Percentiles rank a stretch among this genome's conserved stretches.
These are phyloP conservation scores for Fomitopsis serialis DNA, from an alignment of 768 basidiomycete species.

Conservation along the genomic window DNA sequence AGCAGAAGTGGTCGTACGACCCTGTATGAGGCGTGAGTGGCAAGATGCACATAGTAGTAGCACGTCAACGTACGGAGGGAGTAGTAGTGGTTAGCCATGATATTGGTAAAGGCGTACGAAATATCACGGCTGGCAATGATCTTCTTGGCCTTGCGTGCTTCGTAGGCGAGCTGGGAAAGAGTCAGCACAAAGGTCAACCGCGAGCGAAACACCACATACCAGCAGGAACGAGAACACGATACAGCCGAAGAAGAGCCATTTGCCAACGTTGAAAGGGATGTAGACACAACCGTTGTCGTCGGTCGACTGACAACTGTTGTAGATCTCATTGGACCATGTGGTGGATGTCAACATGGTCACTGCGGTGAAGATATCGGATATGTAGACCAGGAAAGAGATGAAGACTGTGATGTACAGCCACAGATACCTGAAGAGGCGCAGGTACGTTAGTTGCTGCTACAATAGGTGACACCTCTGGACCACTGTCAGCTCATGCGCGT, in stretches of 20 bases:
- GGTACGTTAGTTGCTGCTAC: neutral
- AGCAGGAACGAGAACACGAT: constrained; percentile 98
- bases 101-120: constrained; percentile 96
- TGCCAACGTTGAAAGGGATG: constrained; percentile 83
- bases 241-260: constrained; percentile 97
- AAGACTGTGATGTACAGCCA: constrained; percentile 91
- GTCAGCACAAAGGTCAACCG: neutral
- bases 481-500: too few relatives aligned
- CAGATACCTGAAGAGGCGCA: constrained; percentile 57
- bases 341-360: constrained; percentile 92
- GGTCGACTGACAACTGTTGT: constrained; percentile 59
- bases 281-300: constrained; percentile 63
- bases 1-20: constrained; percentile 96
- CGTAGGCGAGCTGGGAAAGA: constrained; percentile 71
- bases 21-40: constrained; percentile 37
- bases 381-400: constrained; percentile 94
- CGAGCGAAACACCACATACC: constrained; percentile 39
- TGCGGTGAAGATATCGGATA: constrained; percentile 96
- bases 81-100: constrained; percentile 96
- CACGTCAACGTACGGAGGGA: constrained; percentile 66
- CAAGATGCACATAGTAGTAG: constrained; percentile 2
- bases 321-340: constrained; percentile 90
- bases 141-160: constrained; percentile 86
- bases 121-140: constrained; percentile 96
- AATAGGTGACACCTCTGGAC: too few relatives aligned